Conservation (phyloP, 2,329 filamentous ascomycete genomes). For the Diaporthe citrichinensis region DNA sequence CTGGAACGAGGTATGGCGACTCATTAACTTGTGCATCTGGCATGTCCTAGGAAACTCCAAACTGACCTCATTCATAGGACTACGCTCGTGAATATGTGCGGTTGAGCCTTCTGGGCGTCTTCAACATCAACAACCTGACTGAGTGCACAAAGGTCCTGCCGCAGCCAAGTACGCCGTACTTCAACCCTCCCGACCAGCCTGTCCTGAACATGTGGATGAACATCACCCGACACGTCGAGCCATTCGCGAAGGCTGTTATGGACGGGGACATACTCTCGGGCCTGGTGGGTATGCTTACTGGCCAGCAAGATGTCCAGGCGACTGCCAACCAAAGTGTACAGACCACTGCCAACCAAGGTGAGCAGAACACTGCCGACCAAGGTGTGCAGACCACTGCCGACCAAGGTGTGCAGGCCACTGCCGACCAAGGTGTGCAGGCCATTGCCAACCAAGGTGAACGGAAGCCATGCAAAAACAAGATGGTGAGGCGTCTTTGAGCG, state of each 20-base stretch:
- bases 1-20: conserved; percentile 28
- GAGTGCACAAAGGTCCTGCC: conserved; percentile 58
- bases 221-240: neutral
- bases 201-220: conserved; percentile 26
- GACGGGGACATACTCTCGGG: neutral
- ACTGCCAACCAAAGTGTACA: neutral
- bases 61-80: neutral
- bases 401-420: neutral
- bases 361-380: no score
- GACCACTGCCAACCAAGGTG: neutral
- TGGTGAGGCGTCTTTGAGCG: neutral
- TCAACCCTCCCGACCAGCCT: conserved; percentile 18
- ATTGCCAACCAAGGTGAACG: neutral
- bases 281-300: conserved; percentile 20
- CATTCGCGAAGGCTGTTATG: conserved; percentile 24
- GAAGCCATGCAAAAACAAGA: neutral
- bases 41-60: accelerated
- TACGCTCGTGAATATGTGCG: conserved; percentile 60
- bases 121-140: conserved; percentile 60
- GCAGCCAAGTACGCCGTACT: conserved; percentile 13
- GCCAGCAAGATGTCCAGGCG: neutral
- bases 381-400: no score
- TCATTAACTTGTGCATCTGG: no score
- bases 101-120: conserved; percentile 59
- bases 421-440: neutral